phyloP scores from a whole-genome alignment of 768 basidiomycete genomes.

The Gymnopilus dilepis region DNA sequence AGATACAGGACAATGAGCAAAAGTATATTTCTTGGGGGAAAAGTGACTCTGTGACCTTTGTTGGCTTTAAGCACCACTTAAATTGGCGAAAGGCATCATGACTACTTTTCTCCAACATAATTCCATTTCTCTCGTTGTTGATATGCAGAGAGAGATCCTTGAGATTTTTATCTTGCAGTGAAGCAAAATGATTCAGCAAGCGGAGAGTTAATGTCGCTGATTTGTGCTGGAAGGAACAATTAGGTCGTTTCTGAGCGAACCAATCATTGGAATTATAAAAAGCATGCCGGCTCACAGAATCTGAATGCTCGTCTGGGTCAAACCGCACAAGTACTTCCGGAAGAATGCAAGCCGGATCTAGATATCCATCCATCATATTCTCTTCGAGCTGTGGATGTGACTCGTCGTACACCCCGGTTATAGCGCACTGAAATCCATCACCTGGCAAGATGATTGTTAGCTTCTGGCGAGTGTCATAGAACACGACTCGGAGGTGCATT shows the following conservation, averaged over 20 bases:
- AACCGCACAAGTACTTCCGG: background rate
- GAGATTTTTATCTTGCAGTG: background rate
- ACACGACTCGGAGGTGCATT: too few species aligned
- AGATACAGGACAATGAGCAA: background rate
- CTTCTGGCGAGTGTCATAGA: too few species aligned
- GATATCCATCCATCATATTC: background rate
- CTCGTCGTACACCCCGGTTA: background rate
- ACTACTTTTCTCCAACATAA: background rate
- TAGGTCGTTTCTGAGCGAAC: background rate
- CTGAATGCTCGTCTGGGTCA: background rate
- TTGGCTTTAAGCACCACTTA: background rate
- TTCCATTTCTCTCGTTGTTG: background rate
- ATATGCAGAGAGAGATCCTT: background rate
- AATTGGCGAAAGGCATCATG: background rate
- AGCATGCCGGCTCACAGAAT: background rate
- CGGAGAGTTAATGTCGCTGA: background rate
- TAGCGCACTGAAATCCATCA: background rate
- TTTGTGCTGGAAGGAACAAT: background rate
- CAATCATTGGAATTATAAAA: background rate
- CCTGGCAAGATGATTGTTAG: too few species aligned
- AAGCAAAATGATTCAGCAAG: background rate
- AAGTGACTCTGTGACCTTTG: background rate
- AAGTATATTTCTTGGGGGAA: too few species aligned
- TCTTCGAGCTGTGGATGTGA: background rate
- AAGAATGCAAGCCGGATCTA: background rate